A percentile compares a stretch with the other conserved stretches of the same genome.
Conservation (phyloP, 257 asterid species). For the Cordia subcordata region DNA sequence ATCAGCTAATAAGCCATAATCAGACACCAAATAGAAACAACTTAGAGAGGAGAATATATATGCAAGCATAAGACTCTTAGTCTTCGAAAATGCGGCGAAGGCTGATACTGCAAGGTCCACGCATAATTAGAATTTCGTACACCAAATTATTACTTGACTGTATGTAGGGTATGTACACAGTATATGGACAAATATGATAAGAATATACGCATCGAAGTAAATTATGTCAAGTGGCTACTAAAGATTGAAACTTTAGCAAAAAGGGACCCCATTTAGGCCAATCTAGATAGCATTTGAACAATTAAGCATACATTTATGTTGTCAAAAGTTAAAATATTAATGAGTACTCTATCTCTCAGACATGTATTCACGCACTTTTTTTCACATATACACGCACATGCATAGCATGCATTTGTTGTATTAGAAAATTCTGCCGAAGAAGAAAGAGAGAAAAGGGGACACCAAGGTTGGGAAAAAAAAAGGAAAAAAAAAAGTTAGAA, state of each 20-base stretch:
- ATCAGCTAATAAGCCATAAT: no score
- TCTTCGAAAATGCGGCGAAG: no score
- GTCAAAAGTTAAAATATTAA: neutral
- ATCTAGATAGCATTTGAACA: no score
- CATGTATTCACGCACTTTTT: neutral
- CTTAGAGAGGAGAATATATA: no score
- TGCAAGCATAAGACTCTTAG: no score
- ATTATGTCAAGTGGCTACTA: neutral
- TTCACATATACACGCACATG: no score
- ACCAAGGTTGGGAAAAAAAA: slow-evolving; percentile 5
- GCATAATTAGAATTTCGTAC: no score
- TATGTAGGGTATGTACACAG: no score
- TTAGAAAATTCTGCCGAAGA: neutral
- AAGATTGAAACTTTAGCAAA: slow-evolving; percentile 12
- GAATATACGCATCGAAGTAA: neutral
- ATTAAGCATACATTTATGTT: neutral
- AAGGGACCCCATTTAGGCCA: slow-evolving; percentile 7
- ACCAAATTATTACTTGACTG: no score
- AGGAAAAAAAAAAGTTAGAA: neutral
- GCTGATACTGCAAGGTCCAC: no score
- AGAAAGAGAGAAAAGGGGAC: neutral
- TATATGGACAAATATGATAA: neutral
- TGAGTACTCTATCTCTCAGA: neutral
- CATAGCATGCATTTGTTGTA: neutral
- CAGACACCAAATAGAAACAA: no score